Base-by-base conservation (phyloP, 2,329 filamentous ascomycete genomes). In the Nakataea oryzae region DNA sequence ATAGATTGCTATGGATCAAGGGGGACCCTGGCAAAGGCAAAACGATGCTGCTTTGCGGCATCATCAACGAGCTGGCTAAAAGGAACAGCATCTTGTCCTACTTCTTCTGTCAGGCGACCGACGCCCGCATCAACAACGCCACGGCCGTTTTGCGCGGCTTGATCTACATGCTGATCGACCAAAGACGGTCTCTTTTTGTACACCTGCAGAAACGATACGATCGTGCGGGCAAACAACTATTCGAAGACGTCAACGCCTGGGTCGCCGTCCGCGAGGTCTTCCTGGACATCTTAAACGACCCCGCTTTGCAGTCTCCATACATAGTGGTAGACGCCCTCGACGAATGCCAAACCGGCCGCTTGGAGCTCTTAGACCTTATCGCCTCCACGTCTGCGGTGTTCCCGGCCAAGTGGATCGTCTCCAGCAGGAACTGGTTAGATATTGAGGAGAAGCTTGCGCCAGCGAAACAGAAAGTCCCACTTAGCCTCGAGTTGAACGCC, bases 41-140 rank as follows among this genome's bases (percentile, higher is more conserved):
- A 11, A 30, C 30, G 5, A 30, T 30, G 30, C 30, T 30, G 30
- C 11, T 30, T 5, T 74, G 71, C 41, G 80, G 83, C 57, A 76
- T 75, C 3, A 83, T 80, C 66, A 82, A 83, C 60, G 82, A 84
- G 64, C 78, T 75, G 58, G 80, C 81, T 7, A 60, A 64, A 5
- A 24, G 14, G 24, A 8, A 12, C 29, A 21, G 27, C 30, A 2
- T 5, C 8, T 29, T 68, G 17, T 64, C 62, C 34, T 74, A 66
- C 62, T 75, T 74, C 62, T 73, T 76, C 65, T 76, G 70, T 62
- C 70, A 75, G 56, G 71, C 63, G 12, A 72, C 70, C n/a, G 65
- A 74, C 60, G 34, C 13, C 0, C 63, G 59, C 3, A 64, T 70
- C 27, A 71, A 69, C 60, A 70, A 61, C 58, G 72, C 73, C 2